These are phyloP conservation scores for Leishmania lainsoni DNA, from an alignment of 208 protist genomes.

Conservation along the genomic window DNA sequence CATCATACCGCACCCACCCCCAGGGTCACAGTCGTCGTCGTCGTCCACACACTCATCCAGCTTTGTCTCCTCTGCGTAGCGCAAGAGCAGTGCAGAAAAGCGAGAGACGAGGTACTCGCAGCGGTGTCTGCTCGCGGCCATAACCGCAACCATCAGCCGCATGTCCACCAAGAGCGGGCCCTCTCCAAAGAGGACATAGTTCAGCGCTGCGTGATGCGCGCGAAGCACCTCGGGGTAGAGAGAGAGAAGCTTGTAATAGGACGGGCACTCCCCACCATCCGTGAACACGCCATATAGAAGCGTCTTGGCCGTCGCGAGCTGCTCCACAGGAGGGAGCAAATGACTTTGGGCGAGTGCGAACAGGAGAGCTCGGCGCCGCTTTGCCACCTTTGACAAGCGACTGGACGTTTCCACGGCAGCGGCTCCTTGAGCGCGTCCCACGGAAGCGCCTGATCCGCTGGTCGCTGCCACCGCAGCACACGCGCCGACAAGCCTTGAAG, in stretches of 20 bases:
- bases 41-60: conserved; percentile 22
- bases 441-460: not conserved
- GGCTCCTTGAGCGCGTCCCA: not conserved
- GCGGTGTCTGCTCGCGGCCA: conserved; percentile 79
- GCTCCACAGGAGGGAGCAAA: conserved; percentile 31
- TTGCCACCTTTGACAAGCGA: conserved; percentile 20
- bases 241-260: conserved; percentile 70
- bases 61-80: conserved; percentile 42
- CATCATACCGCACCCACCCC: not conserved
- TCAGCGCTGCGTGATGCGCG: conserved; percentile 61
- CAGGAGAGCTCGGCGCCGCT: conserved; percentile 38
- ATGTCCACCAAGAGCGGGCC: conserved; percentile 72
- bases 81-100: conserved; percentile 67
- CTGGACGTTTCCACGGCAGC: not conserved
- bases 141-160: conserved; percentile 82
- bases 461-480: not conserved
- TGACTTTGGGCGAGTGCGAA: conserved; percentile 48
- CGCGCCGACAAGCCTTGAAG: not conserved
- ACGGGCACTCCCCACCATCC: conserved; percentile 61
- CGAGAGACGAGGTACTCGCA: conserved; percentile 83
- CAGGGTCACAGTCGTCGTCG: conserved; percentile 7
- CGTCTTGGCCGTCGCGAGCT: conserved; percentile 37
- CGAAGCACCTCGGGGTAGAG: conserved; percentile 67
- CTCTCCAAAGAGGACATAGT: conserved; percentile 76
- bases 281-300: conserved; percentile 67